phyloP scores from a whole-genome alignment of 805 yeast genomes.

The Saccharomycopsis fermentans region DNA sequence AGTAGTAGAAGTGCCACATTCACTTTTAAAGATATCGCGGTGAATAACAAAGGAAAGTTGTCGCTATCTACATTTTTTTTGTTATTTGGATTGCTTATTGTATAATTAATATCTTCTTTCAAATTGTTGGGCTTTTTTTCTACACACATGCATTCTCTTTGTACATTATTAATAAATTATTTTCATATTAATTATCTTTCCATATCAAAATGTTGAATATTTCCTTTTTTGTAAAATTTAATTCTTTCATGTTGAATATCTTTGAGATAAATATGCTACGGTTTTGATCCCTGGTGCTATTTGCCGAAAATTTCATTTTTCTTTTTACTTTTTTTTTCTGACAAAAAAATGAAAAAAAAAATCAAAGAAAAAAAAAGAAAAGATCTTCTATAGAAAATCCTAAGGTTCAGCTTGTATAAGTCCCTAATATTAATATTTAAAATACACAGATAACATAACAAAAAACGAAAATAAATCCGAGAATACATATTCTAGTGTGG shows the following conservation, averaged over 20 bases:
- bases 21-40: constrained; percentile 8
- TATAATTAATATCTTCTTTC: neutral
- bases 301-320: neutral
- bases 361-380: neutral
- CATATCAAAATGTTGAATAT: neutral
- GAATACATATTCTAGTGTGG: too few species aligned
- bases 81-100: neutral
- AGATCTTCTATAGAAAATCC: neutral
- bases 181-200: neutral
- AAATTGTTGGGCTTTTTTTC: neutral
- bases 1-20: constrained; percentile 3
- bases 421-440: too few species aligned
- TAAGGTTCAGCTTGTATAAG: too few species aligned
- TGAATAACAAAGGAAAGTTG: neutral
- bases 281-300: neutral
- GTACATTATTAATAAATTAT: neutral
- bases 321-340: neutral
- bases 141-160: neutral
- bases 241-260: neutral
- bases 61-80: neutral
- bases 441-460: too few species aligned
- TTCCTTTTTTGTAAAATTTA: neutral
- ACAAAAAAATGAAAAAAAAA: neutral
- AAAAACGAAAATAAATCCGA: too few species aligned
- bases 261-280: neutral